Base-by-base conservation (phyloP, 2,329 filamentous ascomycete genomes). In the Sclerotinia borealis region DNA sequence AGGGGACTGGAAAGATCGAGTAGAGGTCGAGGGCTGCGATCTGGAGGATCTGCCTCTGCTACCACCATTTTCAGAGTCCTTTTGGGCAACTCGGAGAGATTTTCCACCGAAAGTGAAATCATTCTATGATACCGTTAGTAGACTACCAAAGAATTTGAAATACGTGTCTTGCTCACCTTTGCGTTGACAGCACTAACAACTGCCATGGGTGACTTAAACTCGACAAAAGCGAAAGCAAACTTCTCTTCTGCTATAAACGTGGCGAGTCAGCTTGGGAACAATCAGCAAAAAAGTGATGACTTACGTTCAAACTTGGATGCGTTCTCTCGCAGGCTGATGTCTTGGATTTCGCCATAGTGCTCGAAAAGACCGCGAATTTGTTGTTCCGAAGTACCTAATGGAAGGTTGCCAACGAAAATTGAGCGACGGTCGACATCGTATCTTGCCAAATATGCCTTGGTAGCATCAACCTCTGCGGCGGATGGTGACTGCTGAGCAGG, bases 331-430 rank as follows among this genome's bases (percentile, higher is more conserved):
- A 78, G 59, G 27, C 72, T 68, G 45, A 77, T 71, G 9, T 75
- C 68, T 15, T 73, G 19, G 37, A 83, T 74, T 1, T 69, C 65
- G 25, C 80, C 80, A 58, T 74, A 77, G 1, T 68, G 65, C n/a
- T 72, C 68, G 43, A 78, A 78, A 11, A 80, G 61, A 2, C 71
- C 68, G 4, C 69, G 66, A 29, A 84, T 66, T 47, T 77, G 71
- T 0, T 71, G 69, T 34, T 79, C 75, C 0, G 73, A 75, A 52
- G 74, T 72, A 41, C 73, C 68, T 4, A 68, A 43, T 3, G 81
- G 79, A 8, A 84, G 69, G 41, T 77, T 77, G 4, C 79, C 79
- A 59, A 83, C 74, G 63, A 79, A 83, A 31, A 81, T 72, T 0
- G 81, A 82, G 27, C 79, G 77, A 27, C 76, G 70, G 60, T 83